Evolutionary conservation across 441 rosid species (phyloP), one percentile per base, ranked within the genome.

Genomic region (Erodium texanum): DNA sequence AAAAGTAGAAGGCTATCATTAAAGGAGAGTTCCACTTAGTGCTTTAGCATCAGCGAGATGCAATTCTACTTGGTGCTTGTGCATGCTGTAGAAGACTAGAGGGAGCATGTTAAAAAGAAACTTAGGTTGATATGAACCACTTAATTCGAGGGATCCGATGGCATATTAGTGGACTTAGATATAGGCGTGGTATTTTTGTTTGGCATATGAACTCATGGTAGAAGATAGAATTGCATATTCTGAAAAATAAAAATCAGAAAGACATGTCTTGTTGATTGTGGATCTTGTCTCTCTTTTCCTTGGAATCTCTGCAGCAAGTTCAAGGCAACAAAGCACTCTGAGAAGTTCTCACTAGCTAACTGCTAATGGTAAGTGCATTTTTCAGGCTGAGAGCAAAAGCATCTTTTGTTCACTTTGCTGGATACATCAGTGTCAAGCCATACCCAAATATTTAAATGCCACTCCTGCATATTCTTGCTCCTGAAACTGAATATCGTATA

Each of bases 281-380:
- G 59, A n/a, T n/a, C 19, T 52, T 52, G 59, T 18, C 59, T 52
- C 59, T 52, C 59, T 52, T 52, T 52, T 18, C 59, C 10, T 16
- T 52, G 59, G 59, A 52, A n/a, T 52, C 59, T 52, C 19, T 2
- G 59, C 20, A 52, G 58, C 58, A 50, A 50, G 7, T 50, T 50
- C 58, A 15, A 50, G 59, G 59, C 59, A n/a, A 6, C 7, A 52
- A 52, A n/a, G 59, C 22, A 16, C 59, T 52, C 59, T 52, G 59
- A 52, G 20, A 52, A 52, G 59, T 52, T 52, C 52, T 45, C 52
- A 3, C 59, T 52, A 18, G 59, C 59, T n/a, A 52, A 52, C 52
- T 45, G 52, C 52, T 45, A 45, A 45, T 45, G 52, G 52, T 45
- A 45, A 45, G 52, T 45, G 38, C 52, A 45, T 45, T 45, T 14